Percentiles rank a stretch among this genome's conserved stretches.
Evolutionary conservation across 2,329 filamentous ascomycete genomes (phyloP).

Genomic region (Monosporascus sp.): DNA sequence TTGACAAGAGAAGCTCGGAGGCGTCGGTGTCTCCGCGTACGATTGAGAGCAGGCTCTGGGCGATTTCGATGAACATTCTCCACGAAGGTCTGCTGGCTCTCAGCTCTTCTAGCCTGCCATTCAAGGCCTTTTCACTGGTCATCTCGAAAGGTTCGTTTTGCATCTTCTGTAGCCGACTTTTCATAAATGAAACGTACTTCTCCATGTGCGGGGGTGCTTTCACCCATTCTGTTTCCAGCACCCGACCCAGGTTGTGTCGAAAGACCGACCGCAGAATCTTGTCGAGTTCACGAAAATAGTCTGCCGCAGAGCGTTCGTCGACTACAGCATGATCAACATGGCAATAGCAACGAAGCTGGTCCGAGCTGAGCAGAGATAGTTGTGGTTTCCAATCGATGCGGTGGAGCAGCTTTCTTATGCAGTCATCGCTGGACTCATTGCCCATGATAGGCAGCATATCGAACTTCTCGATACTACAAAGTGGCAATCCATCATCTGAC

Average conservation of each 20-base stretch:
- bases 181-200: slow-evolving; percentile 1
- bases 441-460: slow-evolving; percentile 14
- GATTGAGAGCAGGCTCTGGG: not conserved
- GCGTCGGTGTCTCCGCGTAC: not conserved
- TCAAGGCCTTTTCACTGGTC: not conserved
- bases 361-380: slow-evolving; percentile 19
- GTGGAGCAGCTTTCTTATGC: slow-evolving; percentile 20
- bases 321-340: slow-evolving; percentile 3
- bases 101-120: not conserved
- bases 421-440: not conserved
- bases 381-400: slow-evolving; percentile 28
- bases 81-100: not conserved
- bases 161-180: not conserved
- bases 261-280: not conserved
- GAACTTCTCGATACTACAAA: slow-evolving; percentile 15
- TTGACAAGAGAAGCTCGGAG: not conserved
- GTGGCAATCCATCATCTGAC: slow-evolving; percentile 17
- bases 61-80: slow-evolving; percentile 2
- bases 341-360: slow-evolving; percentile 17
- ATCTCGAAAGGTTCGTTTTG: not conserved
- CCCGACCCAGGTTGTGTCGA: not conserved
- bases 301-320: slow-evolving; percentile 10
- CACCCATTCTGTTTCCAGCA: slow-evolving; percentile 1
- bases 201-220: slow-evolving; percentile 3
- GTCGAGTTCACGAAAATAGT: slow-evolving; percentile 3